These are phyloP conservation scores for Orbilia blumenaviensis DNA, from an alignment of 2,329 filamentous ascomycete genomes.

Conservation along the genomic window DNA sequence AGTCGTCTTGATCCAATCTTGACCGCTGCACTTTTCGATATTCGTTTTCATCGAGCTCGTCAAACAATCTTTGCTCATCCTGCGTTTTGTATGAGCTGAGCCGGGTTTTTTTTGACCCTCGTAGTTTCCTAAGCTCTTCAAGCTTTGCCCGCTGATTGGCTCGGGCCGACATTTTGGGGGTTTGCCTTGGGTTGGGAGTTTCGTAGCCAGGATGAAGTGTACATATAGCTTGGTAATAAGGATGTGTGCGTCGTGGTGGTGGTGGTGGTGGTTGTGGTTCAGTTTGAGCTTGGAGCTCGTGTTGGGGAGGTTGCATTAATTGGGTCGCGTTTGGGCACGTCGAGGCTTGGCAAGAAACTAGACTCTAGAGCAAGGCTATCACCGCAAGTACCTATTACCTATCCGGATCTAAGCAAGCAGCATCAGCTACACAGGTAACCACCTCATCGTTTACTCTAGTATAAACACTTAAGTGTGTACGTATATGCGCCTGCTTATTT, in stretches of 20 bases:
- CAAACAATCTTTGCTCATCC: constrained; percentile 85
- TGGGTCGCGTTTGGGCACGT: neutral
- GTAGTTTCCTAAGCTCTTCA: constrained; percentile 83
- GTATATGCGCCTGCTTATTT: too few species aligned
- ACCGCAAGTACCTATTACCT: neutral
- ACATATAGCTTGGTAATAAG: too few species aligned
- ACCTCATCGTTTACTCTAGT: too few species aligned
- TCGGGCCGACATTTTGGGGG: constrained; percentile 26
- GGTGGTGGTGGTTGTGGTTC: too few species aligned
- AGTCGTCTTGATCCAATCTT: constrained; percentile 91
- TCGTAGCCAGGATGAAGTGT: neutral
- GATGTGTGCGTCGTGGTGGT: too few species aligned
- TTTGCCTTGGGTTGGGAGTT: neutral
- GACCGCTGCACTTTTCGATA: constrained; percentile 96
- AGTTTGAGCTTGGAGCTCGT: neutral
- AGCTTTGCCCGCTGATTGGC: constrained; percentile 63
- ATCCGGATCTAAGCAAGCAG: neutral
- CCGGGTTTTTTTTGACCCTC: constrained; percentile 88
- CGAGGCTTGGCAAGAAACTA: neutral
- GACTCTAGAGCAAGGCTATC: neutral
- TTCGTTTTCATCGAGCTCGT: constrained; percentile 93
- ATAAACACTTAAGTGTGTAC: too few species aligned
- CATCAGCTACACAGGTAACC: too few species aligned
- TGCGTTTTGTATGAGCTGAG: constrained; percentile 86
- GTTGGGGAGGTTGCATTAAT: neutral